These are phyloP conservation scores for Jaapia argillacea DNA, from an alignment of 768 basidiomycete species.

Conservation along the genomic window DNA sequence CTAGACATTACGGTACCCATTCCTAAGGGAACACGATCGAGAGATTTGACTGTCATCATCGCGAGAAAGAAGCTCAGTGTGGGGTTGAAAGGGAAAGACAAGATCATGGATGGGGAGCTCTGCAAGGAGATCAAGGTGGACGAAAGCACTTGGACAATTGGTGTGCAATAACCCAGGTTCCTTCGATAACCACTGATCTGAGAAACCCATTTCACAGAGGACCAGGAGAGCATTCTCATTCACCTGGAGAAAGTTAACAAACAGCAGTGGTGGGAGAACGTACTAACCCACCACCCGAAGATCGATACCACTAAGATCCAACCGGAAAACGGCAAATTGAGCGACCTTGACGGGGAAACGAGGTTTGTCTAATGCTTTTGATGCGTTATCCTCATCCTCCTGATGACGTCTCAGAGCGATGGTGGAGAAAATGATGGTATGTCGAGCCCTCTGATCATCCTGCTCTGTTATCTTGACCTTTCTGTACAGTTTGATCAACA, in stretches of 20 bases:
- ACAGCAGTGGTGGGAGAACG: conserved; percentile 96
- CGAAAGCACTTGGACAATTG: conserved; percentile 93
- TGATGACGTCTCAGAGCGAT: conserved; percentile 50
- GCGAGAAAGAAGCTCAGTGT: conserved; percentile 78
- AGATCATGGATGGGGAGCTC: conserved; percentile 82
- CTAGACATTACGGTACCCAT: conserved; percentile 79
- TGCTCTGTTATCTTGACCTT: not conserved
- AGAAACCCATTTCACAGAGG: no score
- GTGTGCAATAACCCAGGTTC: conserved; percentile 41
- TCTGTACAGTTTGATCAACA: conserved; percentile 61
- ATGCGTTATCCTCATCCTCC: not conserved
- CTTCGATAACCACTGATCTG: conserved; percentile 1
- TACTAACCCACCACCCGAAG: conserved; percentile 91
- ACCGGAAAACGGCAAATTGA: conserved; percentile 90
- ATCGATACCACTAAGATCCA: conserved; percentile 95
- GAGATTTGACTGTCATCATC: conserved; percentile 63
- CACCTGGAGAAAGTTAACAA: conserved; percentile 84
- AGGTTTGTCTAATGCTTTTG: conserved; percentile 35
- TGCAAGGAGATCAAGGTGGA: conserved; percentile 93
- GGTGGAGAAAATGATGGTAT: conserved; percentile 99
- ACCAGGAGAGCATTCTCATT: conserved; percentile 59
- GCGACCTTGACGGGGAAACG: conserved; percentile 94
- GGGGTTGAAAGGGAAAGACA: conserved; percentile 76
- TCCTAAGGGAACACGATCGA: conserved; percentile 77
- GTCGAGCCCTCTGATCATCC: conserved; percentile 17